Conservation (phyloP, 169 alveolate species). For the Toxoplasma gondii region DNA sequence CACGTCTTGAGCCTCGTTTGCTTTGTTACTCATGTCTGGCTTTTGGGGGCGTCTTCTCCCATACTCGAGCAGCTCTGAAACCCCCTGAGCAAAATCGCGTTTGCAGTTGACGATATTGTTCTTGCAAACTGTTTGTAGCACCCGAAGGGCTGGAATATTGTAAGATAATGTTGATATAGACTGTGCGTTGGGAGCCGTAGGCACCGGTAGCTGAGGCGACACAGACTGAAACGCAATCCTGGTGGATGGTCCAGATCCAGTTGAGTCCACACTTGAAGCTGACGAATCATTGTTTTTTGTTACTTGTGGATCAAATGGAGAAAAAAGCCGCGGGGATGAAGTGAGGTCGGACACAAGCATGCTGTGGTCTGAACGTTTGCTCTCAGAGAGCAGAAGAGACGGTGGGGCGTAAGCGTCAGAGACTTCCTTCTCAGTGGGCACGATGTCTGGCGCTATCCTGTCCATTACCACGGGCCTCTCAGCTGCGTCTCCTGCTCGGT, state of each 20-base stretch:
- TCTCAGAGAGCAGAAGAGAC: not conserved
- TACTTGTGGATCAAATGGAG: too few relatives aligned
- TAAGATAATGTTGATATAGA: not conserved
- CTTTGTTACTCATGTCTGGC: not conserved
- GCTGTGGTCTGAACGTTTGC: not conserved
- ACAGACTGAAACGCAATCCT: not conserved
- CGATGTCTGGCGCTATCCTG: not conserved
- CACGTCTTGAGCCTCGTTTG: not conserved
- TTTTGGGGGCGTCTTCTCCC: not conserved
- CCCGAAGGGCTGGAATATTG: conserved; percentile 29
- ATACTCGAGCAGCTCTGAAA: conserved; percentile 19
- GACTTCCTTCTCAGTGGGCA: not conserved
- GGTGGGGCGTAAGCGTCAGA: not conserved
- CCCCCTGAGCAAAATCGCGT: conserved; percentile 29
- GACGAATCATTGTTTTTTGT: not conserved
- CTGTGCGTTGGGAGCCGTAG: not conserved
- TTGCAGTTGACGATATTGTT: conserved; percentile 14
- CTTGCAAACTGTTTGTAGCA: conserved; percentile 20
- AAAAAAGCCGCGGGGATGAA: not conserved
- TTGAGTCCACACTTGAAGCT: not conserved
- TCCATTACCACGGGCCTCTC: too few relatives aligned
- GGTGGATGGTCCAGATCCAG: not conserved
- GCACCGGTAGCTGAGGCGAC: not conserved
- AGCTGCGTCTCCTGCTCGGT: too few relatives aligned
- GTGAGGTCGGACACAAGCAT: too few relatives aligned